Base-by-base conservation (phyloP, 805 yeast species). In the Isabelozyma heimii region DNA sequence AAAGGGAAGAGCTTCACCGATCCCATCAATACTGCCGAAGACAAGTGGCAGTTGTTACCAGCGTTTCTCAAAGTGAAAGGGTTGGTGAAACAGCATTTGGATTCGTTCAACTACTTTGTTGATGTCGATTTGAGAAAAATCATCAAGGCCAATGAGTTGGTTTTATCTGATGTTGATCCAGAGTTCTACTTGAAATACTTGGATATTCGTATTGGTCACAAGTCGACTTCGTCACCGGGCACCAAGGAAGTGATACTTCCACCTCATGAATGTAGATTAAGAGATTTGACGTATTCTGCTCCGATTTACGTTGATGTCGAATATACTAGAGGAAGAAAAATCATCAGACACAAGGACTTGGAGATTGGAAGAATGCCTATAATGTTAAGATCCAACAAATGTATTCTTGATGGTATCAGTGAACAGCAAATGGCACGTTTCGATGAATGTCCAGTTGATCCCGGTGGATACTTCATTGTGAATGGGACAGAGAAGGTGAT, bases 311-410 rank as follows among this genome's bases (percentile, higher is more conserved):
- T 92, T 44, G 99, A 94, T 70, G 97, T 94, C 20, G 99, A 94
- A 63, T 94, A 94, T 64, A 94, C 98, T 0, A 80, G 97, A 65
- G 99, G 98, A 35, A 78, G 92, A 54, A 91, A 90, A 67, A 89
- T 94, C 65, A 89, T 92, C 57, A 82, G 89, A 76, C 92, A 90
- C 58, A 80, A 87, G 59, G 95, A 90, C 62, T 80, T 94, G 51
- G 97, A 91, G 65, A 92, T 94, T 52, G 99, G 99, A 35, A 82
- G 96, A 62, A 94, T 94, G 97, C 99, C 99, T n/a, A 85, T 94
- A 60, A 94, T 94, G 99, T 77, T 94, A 58, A 79, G 97, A 59
- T 88, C 97, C 24, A 89, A 90, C 64, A 90, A 91, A 65, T 94
- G 99, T 78, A 84, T 89, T 35, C 73, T 94, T 51, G 83, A 83